Evolutionary conservation across 1,139 yeast species (phyloP).

Genomic region (Kazachstania sp.): DNA sequence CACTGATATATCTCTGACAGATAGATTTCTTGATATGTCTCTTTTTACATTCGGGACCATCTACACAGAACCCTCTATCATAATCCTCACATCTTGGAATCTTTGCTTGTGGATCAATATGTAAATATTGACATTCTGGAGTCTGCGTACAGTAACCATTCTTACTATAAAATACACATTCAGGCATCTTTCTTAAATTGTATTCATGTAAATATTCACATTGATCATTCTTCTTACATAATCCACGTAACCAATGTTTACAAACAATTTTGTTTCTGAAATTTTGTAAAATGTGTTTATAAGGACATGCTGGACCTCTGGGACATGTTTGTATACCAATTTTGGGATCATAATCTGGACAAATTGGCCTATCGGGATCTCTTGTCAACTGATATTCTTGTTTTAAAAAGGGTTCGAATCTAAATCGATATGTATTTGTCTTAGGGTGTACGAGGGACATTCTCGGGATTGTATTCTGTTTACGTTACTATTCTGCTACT

Average conservation of each 20-base stretch:
- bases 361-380: constrained; percentile 85
- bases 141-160: constrained; percentile 91
- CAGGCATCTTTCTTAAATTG: constrained; percentile 92
- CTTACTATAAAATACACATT: constrained; percentile 78
- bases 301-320: constrained; percentile 72
- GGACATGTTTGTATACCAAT: constrained; percentile 70
- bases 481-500: no score
- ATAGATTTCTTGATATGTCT: constrained; percentile 70
- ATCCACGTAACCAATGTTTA: constrained; percentile 96
- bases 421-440: constrained; percentile 44
- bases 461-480: not conserved
- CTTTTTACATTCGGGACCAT: constrained; percentile 79
- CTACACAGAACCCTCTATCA: constrained; percentile 83
- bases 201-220: constrained; percentile 96
- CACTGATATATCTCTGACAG: constrained; percentile 80
- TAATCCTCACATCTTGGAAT: constrained; percentile 83
- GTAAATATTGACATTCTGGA: constrained; percentile 89
- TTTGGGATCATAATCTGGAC: constrained; percentile 53
- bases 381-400: constrained; percentile 75
- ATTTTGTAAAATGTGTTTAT: constrained; percentile 77
- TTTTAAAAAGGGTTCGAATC: constrained; percentile 76
- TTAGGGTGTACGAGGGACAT: constrained; percentile 33
- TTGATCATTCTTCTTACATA: constrained; percentile 92
- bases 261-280: constrained; percentile 85
- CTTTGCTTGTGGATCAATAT: constrained; percentile 81